Percentiles rank a stretch among this genome's conserved stretches.
phyloP scores from a whole-genome alignment of 768 basidiomycete species.

The Mycena amicta region DNA sequence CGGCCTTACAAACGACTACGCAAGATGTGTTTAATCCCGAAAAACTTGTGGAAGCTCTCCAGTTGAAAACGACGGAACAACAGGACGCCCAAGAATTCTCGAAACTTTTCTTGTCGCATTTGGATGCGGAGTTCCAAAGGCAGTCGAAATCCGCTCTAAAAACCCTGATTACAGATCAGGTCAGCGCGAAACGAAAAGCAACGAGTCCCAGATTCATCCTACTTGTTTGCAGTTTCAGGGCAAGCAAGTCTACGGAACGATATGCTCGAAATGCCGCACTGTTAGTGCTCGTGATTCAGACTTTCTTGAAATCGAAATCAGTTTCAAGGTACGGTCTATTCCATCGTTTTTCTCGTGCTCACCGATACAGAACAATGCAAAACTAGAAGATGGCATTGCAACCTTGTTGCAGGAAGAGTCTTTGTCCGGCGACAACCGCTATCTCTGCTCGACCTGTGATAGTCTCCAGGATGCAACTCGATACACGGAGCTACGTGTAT shows the following conservation, averaged over 20 bases:
- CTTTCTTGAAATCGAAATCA: constrained; percentile 90
- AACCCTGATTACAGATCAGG: constrained; percentile 76
- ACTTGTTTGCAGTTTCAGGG: constrained; percentile 75
- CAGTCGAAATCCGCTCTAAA: constrained; percentile 65
- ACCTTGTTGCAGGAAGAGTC: constrained; percentile 68
- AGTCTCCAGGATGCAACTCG: constrained; percentile 78
- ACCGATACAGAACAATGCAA: constrained; percentile 60
- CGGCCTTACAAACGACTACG: constrained; percentile 77
- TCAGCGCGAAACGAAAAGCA: constrained; percentile 24
- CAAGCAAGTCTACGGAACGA: constrained; percentile 76
- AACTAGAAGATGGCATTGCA: constrained; percentile 73
- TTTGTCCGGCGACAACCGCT: constrained; percentile 84
- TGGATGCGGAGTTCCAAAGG: constrained; percentile 86
- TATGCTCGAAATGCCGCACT: constrained; percentile 69
- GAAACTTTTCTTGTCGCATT: constrained; percentile 80
- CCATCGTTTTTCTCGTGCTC: neutral
- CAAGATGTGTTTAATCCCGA: constrained; percentile 79
- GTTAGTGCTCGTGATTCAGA: constrained; percentile 69
- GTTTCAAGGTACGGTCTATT: constrained; percentile 61
- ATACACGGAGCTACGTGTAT: constrained; percentile 63
- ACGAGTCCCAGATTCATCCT: neutral
- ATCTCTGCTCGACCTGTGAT: constrained; percentile 77
- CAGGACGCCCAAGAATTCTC: constrained; percentile 96
- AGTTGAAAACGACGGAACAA: constrained; percentile 81
- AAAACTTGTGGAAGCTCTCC: constrained; percentile 83